Conservation (phyloP, 2,329 filamentous ascomycete species). For the Ciborinia camelliae region DNA sequence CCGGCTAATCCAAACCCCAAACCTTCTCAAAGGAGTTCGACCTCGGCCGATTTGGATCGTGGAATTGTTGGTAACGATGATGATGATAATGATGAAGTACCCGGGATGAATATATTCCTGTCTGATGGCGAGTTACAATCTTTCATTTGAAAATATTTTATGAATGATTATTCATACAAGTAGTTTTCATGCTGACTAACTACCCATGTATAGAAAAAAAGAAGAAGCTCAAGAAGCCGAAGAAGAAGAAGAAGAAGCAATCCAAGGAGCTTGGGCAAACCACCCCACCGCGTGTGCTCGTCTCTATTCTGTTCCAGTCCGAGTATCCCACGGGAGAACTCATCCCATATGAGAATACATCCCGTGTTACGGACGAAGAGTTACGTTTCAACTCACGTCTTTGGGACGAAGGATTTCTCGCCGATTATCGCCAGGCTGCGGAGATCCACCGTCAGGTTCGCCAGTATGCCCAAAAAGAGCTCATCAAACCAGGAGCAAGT, state of each 20-base stretch:
- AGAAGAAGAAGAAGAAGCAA: constrained; percentile 72
- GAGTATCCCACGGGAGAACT: constrained; percentile 74
- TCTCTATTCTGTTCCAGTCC: constrained; percentile 69
- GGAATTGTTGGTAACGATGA: constrained; percentile 28
- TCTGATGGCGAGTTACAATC: constrained; percentile 22
- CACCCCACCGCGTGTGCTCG: constrained; percentile 67
- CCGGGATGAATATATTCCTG: constrained; percentile 20
- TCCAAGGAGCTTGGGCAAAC: constrained; percentile 56
- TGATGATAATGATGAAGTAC: constrained; percentile 24
- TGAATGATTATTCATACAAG: background rate
- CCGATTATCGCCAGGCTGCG: constrained; percentile 54
- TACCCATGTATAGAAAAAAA: constrained; percentile 45
- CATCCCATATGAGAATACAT: constrained; percentile 73
- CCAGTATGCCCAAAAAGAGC: constrained; percentile 45
- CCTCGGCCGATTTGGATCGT: constrained; percentile 29
- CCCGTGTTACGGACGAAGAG: constrained; percentile 76
- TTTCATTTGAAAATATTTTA: background rate
- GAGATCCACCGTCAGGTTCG: constrained; percentile 55
- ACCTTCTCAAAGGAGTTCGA: constrained; percentile 20
- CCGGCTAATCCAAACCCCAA: constrained; percentile 22
- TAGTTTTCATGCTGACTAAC: background rate
- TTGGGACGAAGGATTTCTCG: constrained; percentile 55
- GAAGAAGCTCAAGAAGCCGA: constrained; percentile 74
- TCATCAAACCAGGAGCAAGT: constrained; percentile 48
- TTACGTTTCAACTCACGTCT: constrained; percentile 76